Conservation (phyloP, 2,329 filamentous ascomycete species). For the Pyrenophora seminiperda region DNA sequence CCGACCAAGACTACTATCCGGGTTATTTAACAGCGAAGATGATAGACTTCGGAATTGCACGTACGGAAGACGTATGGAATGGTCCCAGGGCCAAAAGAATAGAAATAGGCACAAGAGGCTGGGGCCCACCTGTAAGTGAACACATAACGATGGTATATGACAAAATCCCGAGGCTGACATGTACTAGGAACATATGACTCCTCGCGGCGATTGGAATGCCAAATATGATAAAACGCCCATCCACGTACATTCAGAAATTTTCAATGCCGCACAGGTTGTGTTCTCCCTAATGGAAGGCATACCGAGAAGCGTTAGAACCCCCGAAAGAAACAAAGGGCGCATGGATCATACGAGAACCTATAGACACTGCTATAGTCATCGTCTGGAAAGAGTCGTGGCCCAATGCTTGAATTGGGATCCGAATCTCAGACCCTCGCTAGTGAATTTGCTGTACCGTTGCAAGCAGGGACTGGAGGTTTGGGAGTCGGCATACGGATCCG, state of each 20-base stretch:
- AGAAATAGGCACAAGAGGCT: neutral
- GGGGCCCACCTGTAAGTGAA: neutral
- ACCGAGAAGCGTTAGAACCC: no score
- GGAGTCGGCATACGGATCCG: slow-evolving; percentile 2
- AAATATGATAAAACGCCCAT: no score
- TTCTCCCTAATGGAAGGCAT: no score
- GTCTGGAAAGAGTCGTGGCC: slow-evolving; percentile 48
- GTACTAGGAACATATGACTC: neutral
- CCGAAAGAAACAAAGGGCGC: neutral
- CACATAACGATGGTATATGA: neutral
- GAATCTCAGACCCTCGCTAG: neutral
- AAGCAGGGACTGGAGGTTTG: slow-evolving; percentile 1
- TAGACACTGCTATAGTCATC: slow-evolving; percentile 41
- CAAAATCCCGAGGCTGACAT: neutral
- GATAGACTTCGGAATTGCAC: neutral
- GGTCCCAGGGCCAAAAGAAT: neutral
- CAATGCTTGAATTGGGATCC: neutral
- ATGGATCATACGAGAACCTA: neutral
- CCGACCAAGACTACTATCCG: neutral
- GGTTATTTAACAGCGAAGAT: neutral
- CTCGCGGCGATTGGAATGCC: neutral
- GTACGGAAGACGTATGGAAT: neutral
- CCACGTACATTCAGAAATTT: no score
- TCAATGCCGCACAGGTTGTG: no score
- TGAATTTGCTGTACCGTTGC: neutral